Evolutionary conservation across 306 rosid species (phyloP).

Genomic region (Rosa multiflora): DNA sequence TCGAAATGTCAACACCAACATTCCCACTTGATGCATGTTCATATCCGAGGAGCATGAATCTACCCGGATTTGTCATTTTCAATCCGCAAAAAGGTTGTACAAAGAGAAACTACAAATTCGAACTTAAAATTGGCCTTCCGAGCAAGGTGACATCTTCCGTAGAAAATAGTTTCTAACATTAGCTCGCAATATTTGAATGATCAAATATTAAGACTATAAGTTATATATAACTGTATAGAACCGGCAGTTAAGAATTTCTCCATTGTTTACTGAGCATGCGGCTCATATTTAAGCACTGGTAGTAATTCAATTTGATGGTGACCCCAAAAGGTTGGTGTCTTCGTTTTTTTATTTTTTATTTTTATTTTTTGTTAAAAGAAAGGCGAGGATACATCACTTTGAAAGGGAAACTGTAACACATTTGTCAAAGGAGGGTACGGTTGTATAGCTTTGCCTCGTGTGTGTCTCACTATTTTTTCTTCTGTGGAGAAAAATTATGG

Average conservation of each 20-base stretch:
- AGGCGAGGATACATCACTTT: neutral
- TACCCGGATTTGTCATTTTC: neutral
- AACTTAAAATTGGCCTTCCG: neutral
- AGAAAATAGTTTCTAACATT: neutral
- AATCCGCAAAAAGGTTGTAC: neutral
- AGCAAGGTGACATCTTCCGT: neutral
- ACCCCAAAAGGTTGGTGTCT: neutral
- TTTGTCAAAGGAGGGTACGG: neutral
- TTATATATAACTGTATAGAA: too few relatives aligned
- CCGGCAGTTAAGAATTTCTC: too few relatives aligned
- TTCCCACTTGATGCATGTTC: neutral
- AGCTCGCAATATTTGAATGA: neutral
- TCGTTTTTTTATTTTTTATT: neutral
- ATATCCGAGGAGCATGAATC: neutral
- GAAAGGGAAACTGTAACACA: neutral
- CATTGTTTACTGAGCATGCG: neutral
- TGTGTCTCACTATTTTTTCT: neutral
- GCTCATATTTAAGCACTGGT: neutral
- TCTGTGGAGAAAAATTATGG: neutral
- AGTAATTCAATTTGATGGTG: neutral
- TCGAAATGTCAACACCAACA: neutral
- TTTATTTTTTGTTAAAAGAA: neutral
- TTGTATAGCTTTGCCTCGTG: neutral
- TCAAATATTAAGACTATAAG: neutral
- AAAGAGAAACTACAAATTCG: neutral